phyloP scores from a whole-genome alignment of 345 rosid species.

The Angophora floribunda region DNA sequence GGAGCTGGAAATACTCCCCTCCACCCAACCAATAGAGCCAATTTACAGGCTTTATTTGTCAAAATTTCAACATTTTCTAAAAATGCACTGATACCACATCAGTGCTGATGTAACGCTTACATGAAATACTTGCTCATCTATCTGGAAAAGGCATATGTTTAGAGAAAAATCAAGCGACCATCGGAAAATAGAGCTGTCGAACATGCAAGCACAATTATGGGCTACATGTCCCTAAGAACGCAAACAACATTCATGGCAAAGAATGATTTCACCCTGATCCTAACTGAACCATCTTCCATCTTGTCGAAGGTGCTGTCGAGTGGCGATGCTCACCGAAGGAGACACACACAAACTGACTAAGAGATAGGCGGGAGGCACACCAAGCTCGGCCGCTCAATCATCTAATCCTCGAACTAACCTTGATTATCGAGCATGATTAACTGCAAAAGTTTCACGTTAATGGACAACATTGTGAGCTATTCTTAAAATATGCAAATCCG shows the following conservation, averaged over 20 bases:
- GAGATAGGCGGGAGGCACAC: background rate
- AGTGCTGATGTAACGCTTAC: background rate
- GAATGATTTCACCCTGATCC: background rate
- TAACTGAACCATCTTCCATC: background rate
- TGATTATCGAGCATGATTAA: background rate
- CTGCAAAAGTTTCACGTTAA: background rate
- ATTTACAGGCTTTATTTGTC: background rate
- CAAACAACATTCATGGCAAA: constrained; percentile 10
- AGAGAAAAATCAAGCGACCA: background rate
- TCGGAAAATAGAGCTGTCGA: background rate
- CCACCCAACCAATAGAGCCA: background rate
- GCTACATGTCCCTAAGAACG: constrained; percentile 18
- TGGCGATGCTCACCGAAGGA: background rate
- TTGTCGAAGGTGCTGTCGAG: constrained; percentile 2
- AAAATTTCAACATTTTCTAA: background rate
- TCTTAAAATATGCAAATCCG: background rate
- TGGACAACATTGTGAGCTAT: background rate
- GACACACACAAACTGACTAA: background rate
- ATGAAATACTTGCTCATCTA: background rate
- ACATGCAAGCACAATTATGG: constrained; percentile 30
- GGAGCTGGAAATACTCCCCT: background rate
- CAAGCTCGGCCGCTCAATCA: background rate
- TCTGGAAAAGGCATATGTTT: background rate
- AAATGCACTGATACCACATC: background rate
- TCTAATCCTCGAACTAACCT: background rate